phyloP scores from a whole-genome alignment of 1,284 basidiomycete species.

The Blastosporella zonata region DNA sequence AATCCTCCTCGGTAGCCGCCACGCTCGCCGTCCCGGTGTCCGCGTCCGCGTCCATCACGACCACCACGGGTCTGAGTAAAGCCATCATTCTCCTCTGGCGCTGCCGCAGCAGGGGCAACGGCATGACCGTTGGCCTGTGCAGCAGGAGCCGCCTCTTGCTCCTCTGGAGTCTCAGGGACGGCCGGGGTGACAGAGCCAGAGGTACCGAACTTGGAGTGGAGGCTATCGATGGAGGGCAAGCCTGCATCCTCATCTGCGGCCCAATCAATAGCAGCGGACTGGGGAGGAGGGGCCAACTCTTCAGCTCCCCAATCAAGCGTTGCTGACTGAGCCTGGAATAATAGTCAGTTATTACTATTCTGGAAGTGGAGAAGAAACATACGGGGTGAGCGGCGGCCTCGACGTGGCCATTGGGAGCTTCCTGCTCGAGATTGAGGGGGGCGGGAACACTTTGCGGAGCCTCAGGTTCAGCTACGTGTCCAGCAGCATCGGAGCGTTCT shows the following conservation, averaged over 20 bases:
- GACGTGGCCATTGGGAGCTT: conserved; percentile 31
- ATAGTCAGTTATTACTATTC: not conserved
- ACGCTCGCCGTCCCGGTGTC: conserved; percentile 28
- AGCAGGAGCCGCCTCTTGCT: conserved; percentile 28
- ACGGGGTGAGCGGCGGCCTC: conserved; percentile 27
- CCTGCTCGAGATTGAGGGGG: conserved; percentile 19
- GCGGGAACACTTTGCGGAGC: conserved; percentile 9
- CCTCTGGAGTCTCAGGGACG: conserved; percentile 32
- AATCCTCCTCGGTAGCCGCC: conserved; percentile 39
- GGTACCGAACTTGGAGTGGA: conserved; percentile 50
- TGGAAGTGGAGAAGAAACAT: conserved; percentile 4
- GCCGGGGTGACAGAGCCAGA: conserved; percentile 56
- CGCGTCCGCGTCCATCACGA: conserved; percentile 33
- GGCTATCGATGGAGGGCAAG: conserved; percentile 54
- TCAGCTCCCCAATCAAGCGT: conserved; percentile 63
- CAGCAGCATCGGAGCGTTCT: conserved; percentile 36
- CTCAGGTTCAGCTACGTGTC: conserved; percentile 22
- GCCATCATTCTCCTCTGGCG: conserved; percentile 54
- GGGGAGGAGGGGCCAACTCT: conserved; percentile 26
- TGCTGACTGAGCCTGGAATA: conserved; percentile 19
- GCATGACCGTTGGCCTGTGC: conserved; percentile 28
- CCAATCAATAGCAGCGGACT: conserved; percentile 48
- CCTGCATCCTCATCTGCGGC: conserved; percentile 58
- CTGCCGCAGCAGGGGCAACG: conserved; percentile 19
- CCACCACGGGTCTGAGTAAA: conserved; percentile 51